Evolutionary conservation across 2,329 filamentous ascomycete genomes (phyloP).

Genomic region (Fusarium pseudocircinatum): DNA sequence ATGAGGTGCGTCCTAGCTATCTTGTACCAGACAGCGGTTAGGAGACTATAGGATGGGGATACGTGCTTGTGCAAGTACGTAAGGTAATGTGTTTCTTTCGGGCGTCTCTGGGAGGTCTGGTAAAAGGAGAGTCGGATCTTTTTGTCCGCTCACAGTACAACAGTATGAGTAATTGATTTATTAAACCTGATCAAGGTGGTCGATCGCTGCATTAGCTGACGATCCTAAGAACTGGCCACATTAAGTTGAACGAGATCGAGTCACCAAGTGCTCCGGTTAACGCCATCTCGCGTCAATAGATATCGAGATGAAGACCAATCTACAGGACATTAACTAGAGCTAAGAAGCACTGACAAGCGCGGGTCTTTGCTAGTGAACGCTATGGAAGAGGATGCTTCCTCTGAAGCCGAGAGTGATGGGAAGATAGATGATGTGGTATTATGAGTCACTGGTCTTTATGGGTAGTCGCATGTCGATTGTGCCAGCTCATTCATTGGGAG

Average conservation of each 20-base stretch:
- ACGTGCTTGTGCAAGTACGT: background rate
- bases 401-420: background rate
- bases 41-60: background rate
- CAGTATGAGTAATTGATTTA: background rate
- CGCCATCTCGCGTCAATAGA: background rate
- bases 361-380: background rate
- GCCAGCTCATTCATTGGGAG: background rate
- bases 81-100: constrained; percentile 6
- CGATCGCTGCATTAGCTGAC: background rate
- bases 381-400: background rate
- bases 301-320: constrained; percentile 7
- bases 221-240: background rate
- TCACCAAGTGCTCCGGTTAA: background rate
- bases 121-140: background rate
- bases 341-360: background rate
- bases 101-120: constrained; percentile 4
- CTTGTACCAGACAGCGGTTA: background rate
- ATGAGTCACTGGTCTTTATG: background rate
- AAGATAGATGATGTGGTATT: background rate
- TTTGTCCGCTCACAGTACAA: background rate
- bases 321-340: constrained; percentile 2
- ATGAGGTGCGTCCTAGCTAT: background rate
- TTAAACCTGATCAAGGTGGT: background rate
- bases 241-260: constrained; percentile 4
- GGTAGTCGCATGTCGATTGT: background rate